These are phyloP conservation scores for Prunella vulgaris DNA, from an alignment of 257 asterid genomes.

Conservation along the genomic window DNA sequence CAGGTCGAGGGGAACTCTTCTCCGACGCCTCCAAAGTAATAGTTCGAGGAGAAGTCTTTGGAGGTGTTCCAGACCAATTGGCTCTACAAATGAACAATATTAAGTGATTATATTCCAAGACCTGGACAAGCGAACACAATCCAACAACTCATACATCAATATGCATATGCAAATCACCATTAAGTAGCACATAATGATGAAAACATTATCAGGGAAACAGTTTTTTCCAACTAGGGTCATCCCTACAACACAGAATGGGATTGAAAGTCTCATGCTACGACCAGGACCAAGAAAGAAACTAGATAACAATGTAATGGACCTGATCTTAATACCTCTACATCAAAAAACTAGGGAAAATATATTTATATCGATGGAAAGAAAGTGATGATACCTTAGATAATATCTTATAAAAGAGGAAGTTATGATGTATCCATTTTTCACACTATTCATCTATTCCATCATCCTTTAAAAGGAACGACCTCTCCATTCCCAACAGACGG, in stretches of 20 bases:
- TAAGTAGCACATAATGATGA: not conserved
- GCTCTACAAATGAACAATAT: conserved; percentile 27
- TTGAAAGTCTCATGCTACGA: not conserved
- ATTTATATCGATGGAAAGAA: not conserved
- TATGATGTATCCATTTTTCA: not conserved
- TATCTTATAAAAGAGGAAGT: conserved; percentile 4
- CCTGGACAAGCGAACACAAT: not conserved
- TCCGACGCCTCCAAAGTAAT: conserved; percentile 24
- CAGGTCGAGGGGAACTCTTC: conserved; percentile 39
- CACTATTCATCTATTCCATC: no score
- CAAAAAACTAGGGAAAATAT: not conserved
- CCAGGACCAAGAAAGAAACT: not conserved
- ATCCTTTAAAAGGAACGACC: not conserved
- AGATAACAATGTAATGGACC: not conserved
- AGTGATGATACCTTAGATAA: not conserved
- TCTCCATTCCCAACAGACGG: conserved; percentile 4
- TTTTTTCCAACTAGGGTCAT: not conserved
- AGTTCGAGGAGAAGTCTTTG: conserved; percentile 35
- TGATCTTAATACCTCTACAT: not conserved
- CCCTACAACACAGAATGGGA: not conserved
- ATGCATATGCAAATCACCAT: not conserved
- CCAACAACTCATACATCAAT: not conserved
- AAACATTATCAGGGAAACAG: not conserved
- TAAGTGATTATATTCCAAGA: not conserved
- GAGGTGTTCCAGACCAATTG: conserved; percentile 26